A percentile compares a stretch with the other conserved stretches of the same genome.
phyloP scores from a whole-genome alignment of 257 asterid genomes.

The Thymus quinquecostatus region DNA sequence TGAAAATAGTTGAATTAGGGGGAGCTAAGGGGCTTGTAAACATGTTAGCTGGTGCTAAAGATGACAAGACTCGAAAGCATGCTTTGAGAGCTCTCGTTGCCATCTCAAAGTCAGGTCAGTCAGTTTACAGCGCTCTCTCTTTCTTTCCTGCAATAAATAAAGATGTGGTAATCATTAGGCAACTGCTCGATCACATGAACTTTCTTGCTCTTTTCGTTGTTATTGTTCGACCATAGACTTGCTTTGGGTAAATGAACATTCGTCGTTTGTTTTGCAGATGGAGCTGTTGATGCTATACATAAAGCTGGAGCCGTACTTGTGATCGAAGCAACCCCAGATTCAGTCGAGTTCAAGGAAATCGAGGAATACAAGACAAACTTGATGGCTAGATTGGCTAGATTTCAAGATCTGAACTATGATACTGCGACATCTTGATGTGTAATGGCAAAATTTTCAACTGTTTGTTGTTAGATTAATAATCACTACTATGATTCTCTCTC shows the following conservation, averaged over 20 bases:
- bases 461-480: neutral
- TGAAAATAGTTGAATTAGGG: slow-evolving; percentile 92
- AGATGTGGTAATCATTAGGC: neutral
- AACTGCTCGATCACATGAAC: neutral
- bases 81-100: slow-evolving; percentile 92
- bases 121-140: slow-evolving; percentile 5
- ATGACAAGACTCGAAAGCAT: slow-evolving; percentile 79
- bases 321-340: slow-evolving; percentile 55
- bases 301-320: slow-evolving; percentile 65
- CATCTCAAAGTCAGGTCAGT: slow-evolving; percentile 81
- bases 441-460: slow-evolving; percentile 13
- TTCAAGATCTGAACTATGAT: slow-evolving; percentile 43
- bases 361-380: slow-evolving; percentile 55
- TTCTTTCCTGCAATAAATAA: neutral
- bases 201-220: neutral
- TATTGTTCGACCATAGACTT: neutral
- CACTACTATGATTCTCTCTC: neutral
- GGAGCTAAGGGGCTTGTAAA: slow-evolving; percentile 76
- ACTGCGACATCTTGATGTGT: slow-evolving; percentile 27
- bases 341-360: slow-evolving; percentile 57
- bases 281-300: slow-evolving; percentile 60
- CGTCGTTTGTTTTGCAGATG: slow-evolving; percentile 51
- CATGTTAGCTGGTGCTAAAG: slow-evolving; percentile 83
- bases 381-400: slow-evolving; percentile 60
- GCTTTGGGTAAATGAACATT: too few species aligned